Base-by-base conservation (phyloP, 805 yeast species). In the Starmerella vaccinii region DNA sequence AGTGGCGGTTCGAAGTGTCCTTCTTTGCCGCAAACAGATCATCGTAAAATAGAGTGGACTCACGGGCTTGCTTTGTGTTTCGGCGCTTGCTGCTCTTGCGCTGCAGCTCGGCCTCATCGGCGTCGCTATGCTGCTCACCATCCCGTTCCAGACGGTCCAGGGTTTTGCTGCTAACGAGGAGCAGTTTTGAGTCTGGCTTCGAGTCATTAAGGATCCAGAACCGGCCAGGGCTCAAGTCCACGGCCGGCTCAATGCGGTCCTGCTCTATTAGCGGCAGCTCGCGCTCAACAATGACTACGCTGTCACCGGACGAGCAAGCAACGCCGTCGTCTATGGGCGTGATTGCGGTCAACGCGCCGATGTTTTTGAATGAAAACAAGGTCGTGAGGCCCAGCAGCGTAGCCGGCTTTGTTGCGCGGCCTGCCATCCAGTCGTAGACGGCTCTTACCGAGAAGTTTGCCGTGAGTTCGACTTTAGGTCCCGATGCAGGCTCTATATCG, bases 301-400 rank as follows among this genome's bases (percentile, higher is more conserved):
- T 55, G 27, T 16, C 13, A 5, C 27, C 26, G 12, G 56, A 38
- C 5, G 48, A 47, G 32, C 53, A 55, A 3, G 54, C 57, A 4
- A 54, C 19, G 13, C 56, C 57, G 29, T 47, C 43, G 37, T 47
- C 51, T 24, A 54, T 49, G 12, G 49, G 24, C 8, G 50, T n/a
- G 16, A 54, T 33, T 5, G 54, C 26, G 7, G 50, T 10, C 15
- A 54, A 37, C n/a, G 54, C 29, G 19, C 57, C 57, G 8, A 45
- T 33, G 30, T 19, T 40, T 9, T 26, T 10, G 23, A 41, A 46
- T 12, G 34, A 16, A 27, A 26, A 21, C 26, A 13, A 13, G 5
- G 49, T n/a, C 5, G 21, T 12, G 4, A 30, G 27, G 18, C 34
- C 16, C 8, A n/a, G 41, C 12, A 37, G 13, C 23, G 16, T 24